These are phyloP conservation scores for Chaetomiaceae sp. DNA, from an alignment of 2,329 filamentous ascomycete genomes.

Conservation along the genomic window DNA sequence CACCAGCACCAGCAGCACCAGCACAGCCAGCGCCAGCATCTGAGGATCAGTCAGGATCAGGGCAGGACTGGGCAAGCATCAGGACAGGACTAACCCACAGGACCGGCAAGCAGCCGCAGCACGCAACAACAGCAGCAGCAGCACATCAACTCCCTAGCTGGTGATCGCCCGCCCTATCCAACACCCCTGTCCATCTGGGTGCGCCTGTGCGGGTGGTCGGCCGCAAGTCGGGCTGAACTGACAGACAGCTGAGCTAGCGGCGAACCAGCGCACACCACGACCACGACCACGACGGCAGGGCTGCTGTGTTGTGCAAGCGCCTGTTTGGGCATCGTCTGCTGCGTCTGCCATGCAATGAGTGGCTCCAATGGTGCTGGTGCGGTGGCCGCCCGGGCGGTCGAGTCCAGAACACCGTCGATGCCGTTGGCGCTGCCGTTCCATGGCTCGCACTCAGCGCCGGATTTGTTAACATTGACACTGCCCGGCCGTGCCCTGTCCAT, in stretches of 20 bases:
- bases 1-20: background rate
- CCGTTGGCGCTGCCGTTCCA: constrained; percentile 19
- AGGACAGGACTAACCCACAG: no score
- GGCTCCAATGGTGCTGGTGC: constrained; percentile 37
- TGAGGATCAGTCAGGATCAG: no score
- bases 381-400: constrained; percentile 37
- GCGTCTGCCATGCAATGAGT: constrained; percentile 40
- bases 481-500: constrained; percentile 20
- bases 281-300: background rate
- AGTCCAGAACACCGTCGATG: constrained; percentile 34
- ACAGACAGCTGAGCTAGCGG: background rate
- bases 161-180: no score
- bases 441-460: constrained; percentile 33
- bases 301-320: constrained; percentile 13
- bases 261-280: constrained; percentile 21
- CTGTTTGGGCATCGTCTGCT: constrained; percentile 7
- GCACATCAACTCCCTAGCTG: no score
- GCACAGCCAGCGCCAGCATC: no score
- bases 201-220: no score
- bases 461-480: constrained; percentile 24
- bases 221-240: no score
- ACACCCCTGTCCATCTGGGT: no score
- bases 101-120: no score
- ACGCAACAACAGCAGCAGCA: no score
- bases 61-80: no score